Evolutionary conservation across 2,329 filamentous ascomycete species (phyloP).

Genomic region (Endoconidiophora polonica): DNA sequence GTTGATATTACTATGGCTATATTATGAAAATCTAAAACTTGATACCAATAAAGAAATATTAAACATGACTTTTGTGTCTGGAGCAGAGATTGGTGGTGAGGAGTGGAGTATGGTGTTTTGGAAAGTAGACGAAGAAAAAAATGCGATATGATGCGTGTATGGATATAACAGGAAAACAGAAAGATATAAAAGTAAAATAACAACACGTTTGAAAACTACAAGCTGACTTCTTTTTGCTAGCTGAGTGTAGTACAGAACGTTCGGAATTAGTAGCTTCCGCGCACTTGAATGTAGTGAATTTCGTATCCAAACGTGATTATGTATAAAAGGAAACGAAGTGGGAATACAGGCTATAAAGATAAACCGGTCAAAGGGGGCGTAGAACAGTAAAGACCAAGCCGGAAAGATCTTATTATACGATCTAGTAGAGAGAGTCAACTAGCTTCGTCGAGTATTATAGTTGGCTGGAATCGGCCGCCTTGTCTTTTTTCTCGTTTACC

Average conservation of each 20-base stretch:
- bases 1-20: too few species aligned
- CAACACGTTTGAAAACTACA: background rate
- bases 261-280: too few species aligned
- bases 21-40: background rate
- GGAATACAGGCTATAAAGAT: background rate
- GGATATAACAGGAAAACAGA: background rate
- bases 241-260: too few species aligned
- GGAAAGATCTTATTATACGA: too few species aligned
- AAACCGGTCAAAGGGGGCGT: background rate
- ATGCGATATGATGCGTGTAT: background rate
- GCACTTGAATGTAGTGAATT: too few species aligned
- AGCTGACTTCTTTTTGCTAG: background rate
- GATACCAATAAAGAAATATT: background rate
- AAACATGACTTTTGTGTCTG: background rate
- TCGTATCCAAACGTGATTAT: background rate
- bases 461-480: background rate
- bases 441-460: background rate
- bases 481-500: constrained; percentile 41
- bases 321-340: background rate
- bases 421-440: background rate
- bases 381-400: too few species aligned
- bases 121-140: background rate
- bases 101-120: too few species aligned
- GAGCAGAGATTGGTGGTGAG: too few species aligned
- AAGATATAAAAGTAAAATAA: background rate